Evolutionary conservation across 2,329 filamentous ascomycete species (phyloP), one percentile per base, ranked within the genome.

Genomic region (Davidsoniella australis): DNA sequence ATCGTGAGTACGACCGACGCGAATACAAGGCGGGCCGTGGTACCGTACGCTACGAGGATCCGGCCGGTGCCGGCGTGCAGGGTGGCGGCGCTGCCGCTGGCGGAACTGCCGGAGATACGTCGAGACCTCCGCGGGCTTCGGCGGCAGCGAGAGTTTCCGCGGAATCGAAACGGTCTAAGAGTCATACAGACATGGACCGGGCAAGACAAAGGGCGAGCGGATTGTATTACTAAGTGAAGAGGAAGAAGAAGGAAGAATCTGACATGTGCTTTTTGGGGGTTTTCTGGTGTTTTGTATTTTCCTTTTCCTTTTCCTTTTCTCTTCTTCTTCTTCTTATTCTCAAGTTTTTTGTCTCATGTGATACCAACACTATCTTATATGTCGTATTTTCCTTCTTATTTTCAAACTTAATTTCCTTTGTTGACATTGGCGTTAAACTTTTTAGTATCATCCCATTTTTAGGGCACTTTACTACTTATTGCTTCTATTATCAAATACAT

Each of bases 131-230:
- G 26, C 26, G 26, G 26, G 10, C 26, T 2, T 9, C 26, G 2
- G 26, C 26, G 6, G 26, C 26, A 10, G 26, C 26, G 4, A 33
- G 26, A 41, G 20, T 6, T 18, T 17, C 23, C 10, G 23, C 26
- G 10, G 26, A 33, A 33, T 33, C 26, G 9, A 48, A 68, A 43
- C 61, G 70, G 41, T 68, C 70, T 2, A 71, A 69, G 58, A 72
- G 69, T 55, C 69, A 72, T 52, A 67, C 68, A 20, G 70, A 73
- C 52, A 60, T 66, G 33, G 69, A 71, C 52, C 62, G 69, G 18
- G 60, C 64, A 41, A 60, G 64, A 9, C 63, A 64, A 16, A 57
- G 60, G 48, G 56, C 57, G 14, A 29, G 33, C 40, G 41, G 46
- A 29, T 24, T 45, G 23, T 45, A 49, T 42, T 48, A 52, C 26